phyloP scores from a whole-genome alignment of 1,284 basidiomycete species.

The Laetiporus sulphureus region DNA sequence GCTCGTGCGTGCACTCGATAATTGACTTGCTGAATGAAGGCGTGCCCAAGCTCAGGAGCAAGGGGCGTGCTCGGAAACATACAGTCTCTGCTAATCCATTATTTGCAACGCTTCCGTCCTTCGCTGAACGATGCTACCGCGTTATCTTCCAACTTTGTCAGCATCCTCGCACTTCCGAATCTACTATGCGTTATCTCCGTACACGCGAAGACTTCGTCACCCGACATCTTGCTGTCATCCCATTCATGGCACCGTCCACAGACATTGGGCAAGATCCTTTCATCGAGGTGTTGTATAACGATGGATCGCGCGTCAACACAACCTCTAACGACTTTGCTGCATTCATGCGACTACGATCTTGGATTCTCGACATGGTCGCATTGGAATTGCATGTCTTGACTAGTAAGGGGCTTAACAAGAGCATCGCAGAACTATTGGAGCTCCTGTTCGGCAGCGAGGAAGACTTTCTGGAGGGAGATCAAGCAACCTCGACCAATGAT shows the following conservation, averaged over 20 bases:
- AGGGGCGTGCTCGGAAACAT: conserved; percentile 31
- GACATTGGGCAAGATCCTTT: conserved; percentile 35
- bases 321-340: conserved; percentile 70
- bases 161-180: conserved; percentile 78
- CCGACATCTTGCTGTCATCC: conserved; percentile 72
- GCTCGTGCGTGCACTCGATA: conserved; percentile 77
- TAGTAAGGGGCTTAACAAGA: conserved; percentile 67
- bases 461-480: conserved; percentile 33
- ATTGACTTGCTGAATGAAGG: conserved; percentile 72
- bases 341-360: conserved; percentile 79
- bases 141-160: conserved; percentile 85
- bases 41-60: conserved; percentile 48
- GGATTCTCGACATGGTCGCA: conserved; percentile 82
- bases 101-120: conserved; percentile 62
- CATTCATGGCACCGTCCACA: conserved; percentile 50
- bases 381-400: conserved; percentile 88
- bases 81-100: conserved; percentile 40
- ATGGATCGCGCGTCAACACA: conserved; percentile 69
- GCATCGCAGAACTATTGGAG: conserved; percentile 64
- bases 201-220: conserved; percentile 88
- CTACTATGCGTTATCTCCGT: conserved; percentile 84
- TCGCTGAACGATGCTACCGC: conserved; percentile 85
- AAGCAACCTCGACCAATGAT: conserved; percentile 40
- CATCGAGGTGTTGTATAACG: conserved; percentile 67
- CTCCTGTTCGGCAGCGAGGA: conserved; percentile 69